Evolutionary conservation across 805 yeast genomes (phyloP), one percentile per base, ranked within the genome.

Genomic region (Pachysolen tannophilus): DNA sequence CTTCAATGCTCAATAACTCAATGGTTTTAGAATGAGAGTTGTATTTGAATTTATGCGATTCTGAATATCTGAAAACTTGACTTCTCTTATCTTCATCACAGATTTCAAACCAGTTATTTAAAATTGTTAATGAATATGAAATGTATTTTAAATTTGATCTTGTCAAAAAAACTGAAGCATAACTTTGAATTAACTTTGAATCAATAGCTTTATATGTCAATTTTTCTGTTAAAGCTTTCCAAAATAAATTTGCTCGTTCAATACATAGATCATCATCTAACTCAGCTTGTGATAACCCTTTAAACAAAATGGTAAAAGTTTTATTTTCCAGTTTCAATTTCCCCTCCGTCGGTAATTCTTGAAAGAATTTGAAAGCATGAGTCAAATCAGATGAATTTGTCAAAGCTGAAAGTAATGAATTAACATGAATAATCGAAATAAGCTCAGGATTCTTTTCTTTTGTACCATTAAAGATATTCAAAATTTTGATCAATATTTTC

Each of bases 351-450:
- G 26, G 29, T 10, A 54, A 37, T 2, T 44, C 47, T 6, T 67
- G 61, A 41, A 57, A 64, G 5, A 70, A 42, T n/a, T 59, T 49
- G 30, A 68, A 50, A 0, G 67, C 65, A 9, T 51, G 42, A 1
- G 56, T 56, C 9, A 61, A 53, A 37, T 66, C 64, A 5, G 43
- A 46, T 21, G 70, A 61, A 33, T 60, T 62, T 32, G 68, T 45
- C 20, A 72, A 42, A 0, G 74, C 72, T 19, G 61, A 55, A 34
- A 73, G 44, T 0, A 63, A 65, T 18, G 77, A 57, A 44, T 72
- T 73, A 14, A 65, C 56, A 43, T 67, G 73, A 6, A 58, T 61
- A 15, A 53, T 52, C 20, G 67, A 61, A 7, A 67, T 42, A 5
- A 47, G 43, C 4, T 50, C 35, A 6, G 35, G 34, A 3, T 49